Evolutionary conservation across 2,329 filamentous ascomycete species (phyloP).

Genomic region (Cladosporium halotolerans): DNA sequence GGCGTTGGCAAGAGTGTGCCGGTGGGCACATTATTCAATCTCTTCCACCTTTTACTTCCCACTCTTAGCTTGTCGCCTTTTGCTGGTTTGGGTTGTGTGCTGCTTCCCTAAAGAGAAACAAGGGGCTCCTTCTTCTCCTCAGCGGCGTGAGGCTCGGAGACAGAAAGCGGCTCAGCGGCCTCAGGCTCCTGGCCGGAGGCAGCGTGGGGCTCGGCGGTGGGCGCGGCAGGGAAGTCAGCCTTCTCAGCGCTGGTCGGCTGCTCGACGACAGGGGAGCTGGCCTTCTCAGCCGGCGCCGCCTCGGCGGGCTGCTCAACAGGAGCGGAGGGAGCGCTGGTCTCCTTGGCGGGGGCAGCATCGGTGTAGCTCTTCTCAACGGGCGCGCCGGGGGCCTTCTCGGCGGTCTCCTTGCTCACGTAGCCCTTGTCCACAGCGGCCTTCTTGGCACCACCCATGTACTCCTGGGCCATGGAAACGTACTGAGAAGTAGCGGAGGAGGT

Average conservation of each 20-base stretch:
- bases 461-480: slow-evolving; percentile 56
- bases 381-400: slow-evolving; percentile 19
- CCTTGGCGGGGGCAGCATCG: slow-evolving; percentile 1
- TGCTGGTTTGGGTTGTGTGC: neutral
- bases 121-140: slow-evolving; percentile 10
- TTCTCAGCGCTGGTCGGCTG: slow-evolving; percentile 10
- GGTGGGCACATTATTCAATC: neutral
- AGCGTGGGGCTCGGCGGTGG: slow-evolving; percentile 2
- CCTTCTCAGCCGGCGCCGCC: neutral
- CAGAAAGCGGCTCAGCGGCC: neutral
- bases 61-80: neutral
- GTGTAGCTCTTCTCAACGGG: slow-evolving; percentile 14
- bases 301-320: slow-evolving; percentile 6
- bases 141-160: neutral
- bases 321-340: slow-evolving; percentile 1
- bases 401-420: slow-evolving; percentile 30
- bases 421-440: slow-evolving; percentile 31
- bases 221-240: slow-evolving; percentile 14
- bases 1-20: neutral
- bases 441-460: slow-evolving; percentile 42
- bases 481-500: slow-evolving; percentile 55
- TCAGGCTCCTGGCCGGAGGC: neutral
- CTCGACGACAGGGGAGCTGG: slow-evolving; percentile 4
- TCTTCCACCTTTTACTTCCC: slow-evolving; percentile 2
- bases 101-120: neutral